Evolutionary conservation across 495 filamentous ascomycete species (phyloP).

Genomic region (Niebla homalea): DNA sequence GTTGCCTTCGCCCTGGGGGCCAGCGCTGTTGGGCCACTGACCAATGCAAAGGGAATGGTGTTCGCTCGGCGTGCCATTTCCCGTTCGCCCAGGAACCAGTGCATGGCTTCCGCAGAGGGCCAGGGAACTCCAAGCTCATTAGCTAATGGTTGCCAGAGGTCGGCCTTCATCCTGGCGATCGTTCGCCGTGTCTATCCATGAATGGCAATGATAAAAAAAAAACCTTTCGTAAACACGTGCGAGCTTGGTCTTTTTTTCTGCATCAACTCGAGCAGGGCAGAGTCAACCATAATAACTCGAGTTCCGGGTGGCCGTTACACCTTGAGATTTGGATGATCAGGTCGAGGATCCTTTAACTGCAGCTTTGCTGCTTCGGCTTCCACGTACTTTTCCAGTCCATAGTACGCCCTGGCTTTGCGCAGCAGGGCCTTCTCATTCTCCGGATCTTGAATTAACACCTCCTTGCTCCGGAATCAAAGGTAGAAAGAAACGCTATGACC

Average conservation of each 20-base stretch:
- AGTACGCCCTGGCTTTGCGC: constrained; percentile 33
- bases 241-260: constrained; percentile 93
- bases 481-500: too few species aligned
- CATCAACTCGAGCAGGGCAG: too few species aligned
- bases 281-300: too few species aligned
- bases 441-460: too few species aligned
- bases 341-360: constrained; percentile 15
- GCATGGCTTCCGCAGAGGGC: constrained; percentile 92
- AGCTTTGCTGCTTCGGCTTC: constrained; percentile 22
- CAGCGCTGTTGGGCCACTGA: constrained; percentile 2
- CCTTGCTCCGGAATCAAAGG: too few species aligned
- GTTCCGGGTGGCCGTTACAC: too few species aligned
- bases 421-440: constrained; percentile 33
- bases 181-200: neutral
- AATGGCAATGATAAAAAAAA: constrained; percentile 29
- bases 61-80: constrained; percentile 90
- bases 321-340: constrained; percentile 19
- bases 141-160: constrained; percentile 92
- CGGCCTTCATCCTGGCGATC: constrained; percentile 67
- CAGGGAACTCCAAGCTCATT: constrained; percentile 94
- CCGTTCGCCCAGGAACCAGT: constrained; percentile 87
- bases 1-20: constrained; percentile 1
- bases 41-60: constrained; percentile 56
- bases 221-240: constrained; percentile 92
- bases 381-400: constrained; percentile 29